phyloP scores from a whole-genome alignment of 495 filamentous ascomycete species.

The Cairneyella variabilis region DNA sequence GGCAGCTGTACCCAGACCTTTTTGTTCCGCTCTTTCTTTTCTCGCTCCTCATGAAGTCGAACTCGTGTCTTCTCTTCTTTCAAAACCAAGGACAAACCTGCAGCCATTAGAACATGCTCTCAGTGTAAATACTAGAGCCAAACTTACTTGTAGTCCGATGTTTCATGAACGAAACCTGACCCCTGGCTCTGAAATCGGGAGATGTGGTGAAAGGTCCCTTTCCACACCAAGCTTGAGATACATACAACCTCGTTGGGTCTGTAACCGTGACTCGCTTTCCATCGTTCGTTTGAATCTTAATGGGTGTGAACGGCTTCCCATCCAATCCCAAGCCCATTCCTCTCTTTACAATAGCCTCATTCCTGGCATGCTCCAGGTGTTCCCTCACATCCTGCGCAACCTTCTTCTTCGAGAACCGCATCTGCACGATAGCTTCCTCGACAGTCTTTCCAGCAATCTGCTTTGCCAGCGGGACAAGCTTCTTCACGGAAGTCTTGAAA shows the following conservation, averaged over 20 bases:
- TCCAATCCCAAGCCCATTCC: constrained; percentile 77
- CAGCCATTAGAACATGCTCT: constrained; percentile 10
- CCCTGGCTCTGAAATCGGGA: constrained; percentile 65
- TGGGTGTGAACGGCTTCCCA: constrained; percentile 26
- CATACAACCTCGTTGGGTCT: constrained; percentile 74
- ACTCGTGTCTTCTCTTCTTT: constrained; percentile 92
- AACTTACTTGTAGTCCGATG: constrained; percentile 70
- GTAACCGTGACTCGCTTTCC: constrained; percentile 57
- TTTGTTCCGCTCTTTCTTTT: constrained; percentile 63
- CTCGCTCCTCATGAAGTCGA: constrained; percentile 69
- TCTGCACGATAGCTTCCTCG: constrained; percentile 89
- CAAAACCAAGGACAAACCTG: constrained; percentile 73
- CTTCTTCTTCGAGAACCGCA: constrained; percentile 94
- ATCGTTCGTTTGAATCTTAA: constrained; percentile 50
- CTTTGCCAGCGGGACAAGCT: constrained; percentile 73
- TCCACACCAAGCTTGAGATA: constrained; percentile 88
- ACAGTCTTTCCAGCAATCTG: constrained; percentile 91
- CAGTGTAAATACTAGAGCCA: too few species aligned
- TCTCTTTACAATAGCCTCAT: constrained; percentile 68
- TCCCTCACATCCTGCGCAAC: constrained; percentile 72
- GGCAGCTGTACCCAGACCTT: constrained; percentile 84
- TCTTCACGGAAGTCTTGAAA: constrained; percentile 82
- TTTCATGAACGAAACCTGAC: constrained; percentile 54
- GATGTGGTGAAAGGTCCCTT: constrained; percentile 56
- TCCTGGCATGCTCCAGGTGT: constrained; percentile 73